Conservation (phyloP, 305 asterid species). For the Plantago lanceolata region DNA sequence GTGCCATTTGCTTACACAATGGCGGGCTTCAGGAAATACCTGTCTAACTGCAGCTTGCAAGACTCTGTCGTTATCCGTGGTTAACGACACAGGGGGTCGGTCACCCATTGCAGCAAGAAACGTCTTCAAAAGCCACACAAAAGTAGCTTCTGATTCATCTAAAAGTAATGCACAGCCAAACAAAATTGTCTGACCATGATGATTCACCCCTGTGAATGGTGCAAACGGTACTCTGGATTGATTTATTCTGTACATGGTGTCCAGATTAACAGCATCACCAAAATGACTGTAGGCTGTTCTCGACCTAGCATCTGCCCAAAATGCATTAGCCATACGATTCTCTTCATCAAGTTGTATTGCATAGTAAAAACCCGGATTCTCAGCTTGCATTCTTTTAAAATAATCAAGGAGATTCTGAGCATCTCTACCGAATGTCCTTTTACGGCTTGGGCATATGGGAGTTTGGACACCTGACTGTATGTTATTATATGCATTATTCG, state of each 20-base stretch:
- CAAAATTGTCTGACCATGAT: conserved; percentile 77
- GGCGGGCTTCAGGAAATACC: conserved; percentile 64
- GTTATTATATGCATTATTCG: conserved; percentile 34
- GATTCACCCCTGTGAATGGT: conserved; percentile 83
- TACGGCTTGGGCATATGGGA: conserved; percentile 36
- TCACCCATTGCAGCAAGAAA: conserved; percentile 73
- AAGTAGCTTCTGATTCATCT: conserved; percentile 80
- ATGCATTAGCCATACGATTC: conserved; percentile 77
- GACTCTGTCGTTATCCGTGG: conserved; percentile 58
- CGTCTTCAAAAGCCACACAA: conserved; percentile 75
- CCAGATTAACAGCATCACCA: conserved; percentile 68
- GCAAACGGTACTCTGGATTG: conserved; percentile 66
- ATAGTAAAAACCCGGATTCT: conserved; percentile 83
- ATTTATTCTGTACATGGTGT: conserved; percentile 57
- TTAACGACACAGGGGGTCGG: conserved; percentile 55
- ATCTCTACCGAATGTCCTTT: conserved; percentile 64
- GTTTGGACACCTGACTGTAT: conserved; percentile 29
- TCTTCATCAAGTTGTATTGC: conserved; percentile 88
- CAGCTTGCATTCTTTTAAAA: conserved; percentile 86
- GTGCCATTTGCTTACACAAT: conserved; percentile 72
- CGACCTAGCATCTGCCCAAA: conserved; percentile 88
- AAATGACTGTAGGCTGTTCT: conserved; percentile 73
- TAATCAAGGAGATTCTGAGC: conserved; percentile 87
- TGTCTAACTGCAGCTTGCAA: conserved; percentile 54
- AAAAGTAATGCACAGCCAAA: conserved; percentile 76